phyloP scores from a whole-genome alignment of 2,329 filamentous ascomycete species.

The Trichophyton verrucosum region DNA sequence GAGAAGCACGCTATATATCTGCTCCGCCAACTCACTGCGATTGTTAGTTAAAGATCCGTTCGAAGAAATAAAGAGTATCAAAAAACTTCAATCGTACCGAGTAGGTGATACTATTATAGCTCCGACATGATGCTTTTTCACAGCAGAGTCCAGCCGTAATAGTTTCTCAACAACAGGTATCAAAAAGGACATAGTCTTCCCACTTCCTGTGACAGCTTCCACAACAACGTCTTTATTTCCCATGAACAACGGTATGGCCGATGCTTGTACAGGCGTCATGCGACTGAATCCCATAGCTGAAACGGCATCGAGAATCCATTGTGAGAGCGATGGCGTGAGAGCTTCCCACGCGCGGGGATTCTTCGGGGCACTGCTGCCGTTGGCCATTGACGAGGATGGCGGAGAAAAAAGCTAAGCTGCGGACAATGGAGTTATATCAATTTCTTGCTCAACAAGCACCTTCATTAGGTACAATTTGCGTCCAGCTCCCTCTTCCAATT shows the following conservation, averaged over 20 bases:
- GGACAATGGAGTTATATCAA: neutral
- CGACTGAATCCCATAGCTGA: constrained; percentile 71
- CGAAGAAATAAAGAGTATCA: neutral
- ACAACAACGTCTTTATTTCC: constrained; percentile 87
- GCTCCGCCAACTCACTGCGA: constrained; percentile 67
- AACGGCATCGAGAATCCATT: constrained; percentile 80
- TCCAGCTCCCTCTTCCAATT: neutral
- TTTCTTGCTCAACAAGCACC: no score
- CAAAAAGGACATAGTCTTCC: constrained; percentile 77
- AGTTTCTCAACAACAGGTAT: constrained; percentile 75
- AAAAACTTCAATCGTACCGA: constrained; percentile 24
- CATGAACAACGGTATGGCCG: constrained; percentile 76
- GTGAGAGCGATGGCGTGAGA: constrained; percentile 56
- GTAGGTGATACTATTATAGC: constrained; percentile 90
- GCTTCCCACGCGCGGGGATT: constrained; percentile 52
- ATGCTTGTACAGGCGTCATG: constrained; percentile 92
- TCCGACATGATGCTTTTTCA: constrained; percentile 79
- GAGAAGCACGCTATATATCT: constrained; percentile 72
- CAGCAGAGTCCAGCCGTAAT: constrained; percentile 63
- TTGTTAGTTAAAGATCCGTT: constrained; percentile 1
- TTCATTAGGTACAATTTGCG: neutral
- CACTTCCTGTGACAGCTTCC: constrained; percentile 82
- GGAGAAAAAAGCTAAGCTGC: neutral
- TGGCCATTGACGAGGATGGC: constrained; percentile 7
- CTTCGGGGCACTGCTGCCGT: constrained; percentile 34